phyloP scores from a whole-genome alignment of 225 moss, liverwort and hornwort species.

The Antitrichia curtipendula region DNA sequence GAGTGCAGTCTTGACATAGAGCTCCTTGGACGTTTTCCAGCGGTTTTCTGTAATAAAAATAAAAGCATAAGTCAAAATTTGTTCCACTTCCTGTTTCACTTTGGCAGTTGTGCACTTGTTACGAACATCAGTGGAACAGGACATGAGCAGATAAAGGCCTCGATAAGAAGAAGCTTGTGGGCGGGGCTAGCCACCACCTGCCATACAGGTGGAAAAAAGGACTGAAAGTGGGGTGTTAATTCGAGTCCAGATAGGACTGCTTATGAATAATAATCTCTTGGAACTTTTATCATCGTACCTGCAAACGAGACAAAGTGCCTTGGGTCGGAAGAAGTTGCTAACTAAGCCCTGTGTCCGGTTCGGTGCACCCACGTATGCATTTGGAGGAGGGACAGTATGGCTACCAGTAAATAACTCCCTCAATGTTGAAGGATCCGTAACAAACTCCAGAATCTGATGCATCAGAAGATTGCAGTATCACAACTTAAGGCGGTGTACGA shows the following conservation, averaged over 20 bases:
- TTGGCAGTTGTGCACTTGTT: neutral
- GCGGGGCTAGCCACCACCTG: neutral
- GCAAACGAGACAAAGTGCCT: constrained; percentile 33
- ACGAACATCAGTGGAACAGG: neutral
- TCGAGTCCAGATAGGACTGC: neutral
- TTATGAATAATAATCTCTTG: neutral
- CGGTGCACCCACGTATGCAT: constrained; percentile 18
- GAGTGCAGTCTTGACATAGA: constrained; percentile 29
- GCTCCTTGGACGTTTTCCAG: constrained; percentile 20
- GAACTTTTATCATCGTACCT: constrained; percentile 8
- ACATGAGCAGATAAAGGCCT: neutral
- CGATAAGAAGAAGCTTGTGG: neutral
- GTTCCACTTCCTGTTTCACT: neutral
- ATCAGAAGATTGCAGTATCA: neutral
- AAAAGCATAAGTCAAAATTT: neutral
- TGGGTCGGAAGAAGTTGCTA: constrained; percentile 45
- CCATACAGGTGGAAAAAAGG: neutral
- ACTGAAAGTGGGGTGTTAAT: neutral
- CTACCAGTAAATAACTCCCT: constrained; percentile 46
- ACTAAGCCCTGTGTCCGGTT: constrained; percentile 39
- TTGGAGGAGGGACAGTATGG: constrained; percentile 46
- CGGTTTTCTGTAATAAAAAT: constrained; percentile 18
- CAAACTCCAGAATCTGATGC: constrained; percentile 43
- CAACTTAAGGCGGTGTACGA: neutral
- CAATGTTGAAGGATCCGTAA: constrained; percentile 31